phyloP scores from a whole-genome alignment of 208 protist species.

The Borovskyia barvae region DNA sequence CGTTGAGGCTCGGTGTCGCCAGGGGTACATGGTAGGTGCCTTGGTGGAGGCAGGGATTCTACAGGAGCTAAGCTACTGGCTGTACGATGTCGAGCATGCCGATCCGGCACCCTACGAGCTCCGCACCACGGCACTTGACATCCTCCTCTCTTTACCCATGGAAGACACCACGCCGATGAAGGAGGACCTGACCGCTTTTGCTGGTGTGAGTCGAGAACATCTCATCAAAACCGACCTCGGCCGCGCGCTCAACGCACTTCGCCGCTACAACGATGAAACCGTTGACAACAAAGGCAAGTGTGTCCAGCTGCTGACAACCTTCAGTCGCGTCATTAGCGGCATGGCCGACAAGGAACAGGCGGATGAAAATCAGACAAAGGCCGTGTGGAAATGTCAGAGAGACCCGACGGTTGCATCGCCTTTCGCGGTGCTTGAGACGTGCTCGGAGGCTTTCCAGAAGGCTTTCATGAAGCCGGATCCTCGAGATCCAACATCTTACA shows the following conservation, averaged over 20 bases:
- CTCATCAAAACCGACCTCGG: conserved; percentile 70
- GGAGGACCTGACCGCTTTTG: conserved; percentile 55
- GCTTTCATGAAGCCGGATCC: conserved; percentile 66
- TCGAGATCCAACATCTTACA: conserved; percentile 78
- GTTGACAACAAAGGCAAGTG: conserved; percentile 66
- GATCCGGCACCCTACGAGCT: conserved; percentile 68
- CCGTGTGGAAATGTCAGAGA: conserved; percentile 62
- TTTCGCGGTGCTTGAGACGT: conserved; percentile 65
- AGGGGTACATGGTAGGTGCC: conserved; percentile 33
- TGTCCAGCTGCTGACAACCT: conserved; percentile 58
- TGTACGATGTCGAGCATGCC: conserved; percentile 56
- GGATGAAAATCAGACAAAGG: conserved; percentile 20
- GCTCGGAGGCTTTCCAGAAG: conserved; percentile 68
- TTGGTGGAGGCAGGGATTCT: conserved; percentile 71
- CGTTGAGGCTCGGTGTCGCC: conserved; percentile 49
- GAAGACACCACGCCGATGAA: conserved; percentile 31
- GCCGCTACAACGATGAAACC: conserved; percentile 52
- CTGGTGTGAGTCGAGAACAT: conserved; percentile 64
- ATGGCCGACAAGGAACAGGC: conserved; percentile 12
- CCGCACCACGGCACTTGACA: conserved; percentile 69
- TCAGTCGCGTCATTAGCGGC: conserved; percentile 54
- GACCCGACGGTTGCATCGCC: conserved; percentile 64
- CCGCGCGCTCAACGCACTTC: conserved; percentile 63
- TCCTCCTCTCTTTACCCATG: conserved; percentile 66
- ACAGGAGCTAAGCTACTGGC: conserved; percentile 76